phyloP scores from a whole-genome alignment of 805 yeast genomes.

The Candida golubevii region DNA sequence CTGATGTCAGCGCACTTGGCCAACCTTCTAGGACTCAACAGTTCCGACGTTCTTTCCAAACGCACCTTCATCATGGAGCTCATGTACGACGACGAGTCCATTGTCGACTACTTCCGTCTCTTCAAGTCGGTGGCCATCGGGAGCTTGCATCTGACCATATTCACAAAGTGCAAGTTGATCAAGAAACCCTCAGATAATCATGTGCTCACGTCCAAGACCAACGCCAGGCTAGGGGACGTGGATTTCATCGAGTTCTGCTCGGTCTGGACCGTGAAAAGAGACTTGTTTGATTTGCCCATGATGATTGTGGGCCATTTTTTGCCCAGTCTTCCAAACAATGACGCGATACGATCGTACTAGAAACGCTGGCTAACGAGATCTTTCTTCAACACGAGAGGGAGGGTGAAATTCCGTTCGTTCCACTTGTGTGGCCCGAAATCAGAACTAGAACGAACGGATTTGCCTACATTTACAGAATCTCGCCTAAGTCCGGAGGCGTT shows the following conservation, averaged over 20 bases:
- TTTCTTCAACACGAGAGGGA: no score
- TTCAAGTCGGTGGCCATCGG: slow-evolving; percentile 74
- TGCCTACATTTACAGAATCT: no score
- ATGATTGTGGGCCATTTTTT: slow-evolving; percentile 76
- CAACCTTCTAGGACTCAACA: slow-evolving; percentile 60
- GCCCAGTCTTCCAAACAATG: slow-evolving; percentile 47
- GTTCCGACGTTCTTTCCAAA: slow-evolving; percentile 52
- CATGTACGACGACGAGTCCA: slow-evolving; percentile 71
- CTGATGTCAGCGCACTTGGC: slow-evolving; percentile 74
- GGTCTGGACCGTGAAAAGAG: slow-evolving; percentile 83
- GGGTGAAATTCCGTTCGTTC: no score
- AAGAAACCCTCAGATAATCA: slow-evolving; percentile 22
- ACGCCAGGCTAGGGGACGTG: slow-evolving; percentile 12
- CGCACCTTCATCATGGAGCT: slow-evolving; percentile 70
- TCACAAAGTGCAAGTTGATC: slow-evolving; percentile 47
- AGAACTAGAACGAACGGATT: no score
- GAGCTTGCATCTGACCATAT: slow-evolving; percentile 48
- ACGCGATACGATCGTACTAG: slow-evolving; percentile 6
- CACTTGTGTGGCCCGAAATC: no score
- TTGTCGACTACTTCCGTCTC: slow-evolving; percentile 65
- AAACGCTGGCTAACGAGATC: neutral
- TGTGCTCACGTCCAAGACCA: slow-evolving; percentile 16
- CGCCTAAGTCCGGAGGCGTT: no score
- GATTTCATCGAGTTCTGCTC: slow-evolving; percentile 60
- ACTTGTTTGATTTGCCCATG: slow-evolving; percentile 81